phyloP scores from a whole-genome alignment of 768 basidiomycete genomes.

The Lyophyllum decastes region DNA sequence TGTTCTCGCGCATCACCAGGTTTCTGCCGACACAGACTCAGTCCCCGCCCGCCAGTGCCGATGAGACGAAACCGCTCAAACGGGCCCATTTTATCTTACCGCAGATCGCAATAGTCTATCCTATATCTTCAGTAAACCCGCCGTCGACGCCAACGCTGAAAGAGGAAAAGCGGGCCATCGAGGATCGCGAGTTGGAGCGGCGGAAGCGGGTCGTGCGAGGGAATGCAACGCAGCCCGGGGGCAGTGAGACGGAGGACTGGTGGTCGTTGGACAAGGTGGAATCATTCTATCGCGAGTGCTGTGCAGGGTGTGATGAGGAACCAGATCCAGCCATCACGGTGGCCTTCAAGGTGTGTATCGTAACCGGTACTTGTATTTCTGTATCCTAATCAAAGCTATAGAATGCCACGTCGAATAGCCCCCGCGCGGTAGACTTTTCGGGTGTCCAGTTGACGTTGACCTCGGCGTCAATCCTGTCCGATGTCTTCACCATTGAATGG shows the following conservation, averaged over 20 bases:
- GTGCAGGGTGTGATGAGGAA: slow-evolving; percentile 71
- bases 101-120: slow-evolving; percentile 84
- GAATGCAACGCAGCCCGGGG: slow-evolving; percentile 35
- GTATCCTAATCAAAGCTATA: slow-evolving; percentile 21
- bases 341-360: slow-evolving; percentile 64
- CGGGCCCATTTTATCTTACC: slow-evolving; percentile 92
- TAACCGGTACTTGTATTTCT: background rate
- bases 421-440: slow-evolving; percentile 79
- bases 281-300: slow-evolving; percentile 86
- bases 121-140: slow-evolving; percentile 82
- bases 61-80: slow-evolving; percentile 67
- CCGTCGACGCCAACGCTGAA: slow-evolving; percentile 78
- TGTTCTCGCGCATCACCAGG: slow-evolving; percentile 74
- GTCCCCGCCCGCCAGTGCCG: slow-evolving; percentile 26
- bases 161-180: slow-evolving; percentile 82
- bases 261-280: slow-evolving; percentile 88
- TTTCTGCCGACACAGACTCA: slow-evolving; percentile 64
- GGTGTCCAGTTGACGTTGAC: slow-evolving; percentile 72
- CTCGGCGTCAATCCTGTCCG: slow-evolving; percentile 80
- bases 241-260: slow-evolving; percentile 56
- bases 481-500: slow-evolving; percentile 93
- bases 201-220: slow-evolving; percentile 65
- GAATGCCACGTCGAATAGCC: slow-evolving; percentile 55
- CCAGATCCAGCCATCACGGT: slow-evolving; percentile 65
- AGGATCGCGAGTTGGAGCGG: slow-evolving; percentile 72